Evolutionary conservation across 805 yeast species (phyloP), one percentile per base, ranked within the genome.

Genomic region (Candida ascalaphidarum): DNA sequence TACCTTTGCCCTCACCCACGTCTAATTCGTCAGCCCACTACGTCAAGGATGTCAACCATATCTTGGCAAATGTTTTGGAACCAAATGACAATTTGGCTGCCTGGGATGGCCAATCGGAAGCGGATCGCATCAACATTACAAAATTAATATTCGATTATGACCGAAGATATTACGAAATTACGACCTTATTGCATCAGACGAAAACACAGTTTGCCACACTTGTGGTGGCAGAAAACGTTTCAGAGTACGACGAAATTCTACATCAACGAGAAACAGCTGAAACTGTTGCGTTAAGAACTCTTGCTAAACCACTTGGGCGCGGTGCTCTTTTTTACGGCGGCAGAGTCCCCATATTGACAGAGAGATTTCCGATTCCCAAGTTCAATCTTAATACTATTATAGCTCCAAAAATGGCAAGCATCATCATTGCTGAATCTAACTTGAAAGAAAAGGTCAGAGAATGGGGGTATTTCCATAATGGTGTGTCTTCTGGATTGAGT

Each of bases 381-480:
- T 58, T 88, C 54, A 81, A 83, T 44, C 74, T 83, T 43, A 72
- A 68, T 35, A 69, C 84, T 0, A 39, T 71, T 12, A 70, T 86
- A 23, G 54, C 71, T 11, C 94, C 96, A 0, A 59, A 65, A 31
- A 72, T 71, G 57, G 68, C 79, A 2, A 81, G 74, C 13, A 71
- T 84, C 2, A 60, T 77, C 2, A 51, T 77, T 2, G 78, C 77
- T 4, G 71, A 68, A 27, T 74, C 70, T 3, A 26, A 41, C 3
- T 42, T 83, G 8, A 63, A 69, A n/a, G 55, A 62, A 2, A 65
- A 58, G 10, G 52, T 66, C 3, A 48, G 68, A 21, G 72, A 74
- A 22, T 86, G 96, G 96, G 95, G 94, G 0, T 72, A 74, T 36
- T 92, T 92, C 48, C 96, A 89, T 42, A 83, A 82, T 41, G 98